Conservation (phyloP, 495 filamentous ascomycete species). For the Thermothielavioides terrestris region DNA sequence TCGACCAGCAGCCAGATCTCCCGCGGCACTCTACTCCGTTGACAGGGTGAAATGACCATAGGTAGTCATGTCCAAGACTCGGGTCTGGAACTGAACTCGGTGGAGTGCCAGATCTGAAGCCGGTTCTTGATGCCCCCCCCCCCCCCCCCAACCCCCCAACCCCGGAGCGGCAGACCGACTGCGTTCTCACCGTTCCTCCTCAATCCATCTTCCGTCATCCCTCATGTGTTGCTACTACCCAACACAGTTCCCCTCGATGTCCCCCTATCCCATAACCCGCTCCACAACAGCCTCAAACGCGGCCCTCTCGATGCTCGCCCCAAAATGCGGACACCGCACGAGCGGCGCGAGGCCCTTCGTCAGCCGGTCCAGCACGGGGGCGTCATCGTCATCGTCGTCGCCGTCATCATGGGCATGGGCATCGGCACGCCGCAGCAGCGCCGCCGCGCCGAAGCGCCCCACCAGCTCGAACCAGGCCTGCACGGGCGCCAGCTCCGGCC, state of each 20-base stretch:
- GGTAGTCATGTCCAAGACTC: too few relatives aligned
- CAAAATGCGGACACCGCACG: constrained; percentile 35
- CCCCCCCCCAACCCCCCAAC: too few relatives aligned
- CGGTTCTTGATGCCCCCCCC: too few relatives aligned
- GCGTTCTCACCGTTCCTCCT: not conserved
- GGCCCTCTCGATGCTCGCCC: constrained; percentile 33
- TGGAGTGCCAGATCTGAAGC: too few relatives aligned
- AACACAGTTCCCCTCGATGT: not conserved
- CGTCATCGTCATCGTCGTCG: too few relatives aligned
- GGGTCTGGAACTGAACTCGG: too few relatives aligned
- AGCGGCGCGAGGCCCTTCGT: constrained; percentile 25
- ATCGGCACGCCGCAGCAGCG: too few relatives aligned
- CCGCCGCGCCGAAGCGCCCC: constrained; percentile 16
- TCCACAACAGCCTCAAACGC: constrained; percentile 34
- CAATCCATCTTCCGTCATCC: not conserved
- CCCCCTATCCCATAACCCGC: constrained; percentile 5
- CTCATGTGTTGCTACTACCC: not conserved
- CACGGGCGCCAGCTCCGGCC: constrained; percentile 40
- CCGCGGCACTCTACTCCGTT: too few relatives aligned
- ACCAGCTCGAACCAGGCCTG: constrained; percentile 45
- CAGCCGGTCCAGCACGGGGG: constrained; percentile 21
- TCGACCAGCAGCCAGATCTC: too few relatives aligned
- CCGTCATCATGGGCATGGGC: too few relatives aligned
- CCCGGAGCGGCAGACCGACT: too few relatives aligned
- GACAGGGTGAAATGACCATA: too few relatives aligned